Evolutionary conservation across 139 green algal genomes (phyloP).

Genomic region (Parachlorella kessleri): DNA sequence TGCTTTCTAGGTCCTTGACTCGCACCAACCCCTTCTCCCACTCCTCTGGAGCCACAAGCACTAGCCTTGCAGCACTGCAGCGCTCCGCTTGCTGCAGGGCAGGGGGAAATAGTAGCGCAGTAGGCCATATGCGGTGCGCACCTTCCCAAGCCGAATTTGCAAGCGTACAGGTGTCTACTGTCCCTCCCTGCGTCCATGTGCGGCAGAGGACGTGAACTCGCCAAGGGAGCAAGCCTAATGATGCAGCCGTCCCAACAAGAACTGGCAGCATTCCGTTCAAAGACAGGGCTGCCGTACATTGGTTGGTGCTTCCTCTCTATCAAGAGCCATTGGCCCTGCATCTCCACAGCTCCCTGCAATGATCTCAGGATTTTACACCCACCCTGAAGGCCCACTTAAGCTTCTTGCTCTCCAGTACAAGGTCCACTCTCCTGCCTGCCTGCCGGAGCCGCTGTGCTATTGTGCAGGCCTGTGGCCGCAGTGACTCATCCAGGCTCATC

Average conservation of each 20-base stretch:
- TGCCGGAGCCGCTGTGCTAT: conserved; percentile 73
- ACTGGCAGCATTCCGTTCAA: too few relatives aligned
- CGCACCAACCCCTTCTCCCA: conserved; percentile 77
- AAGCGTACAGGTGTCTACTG: background rate
- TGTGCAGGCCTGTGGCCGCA: conserved; percentile 60
- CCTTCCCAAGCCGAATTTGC: too few relatives aligned
- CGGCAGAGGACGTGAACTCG: too few relatives aligned
- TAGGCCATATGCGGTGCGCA: too few relatives aligned
- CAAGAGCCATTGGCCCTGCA: background rate
- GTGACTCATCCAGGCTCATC: conserved; percentile 69
- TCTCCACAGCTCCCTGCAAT: background rate
- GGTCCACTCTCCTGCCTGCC: conserved; percentile 81
- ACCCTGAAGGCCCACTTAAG: conserved; percentile 94
- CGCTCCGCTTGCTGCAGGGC: conserved; percentile 34
- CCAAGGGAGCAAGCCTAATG: too few relatives aligned
- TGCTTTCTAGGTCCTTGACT: conserved; percentile 79
- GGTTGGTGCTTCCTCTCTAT: background rate
- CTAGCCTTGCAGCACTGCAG: conserved; percentile 60
- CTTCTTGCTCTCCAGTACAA: conserved; percentile 92
- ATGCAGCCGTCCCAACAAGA: too few relatives aligned
- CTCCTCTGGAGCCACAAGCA: conserved; percentile 85
- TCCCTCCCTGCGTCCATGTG: background rate
- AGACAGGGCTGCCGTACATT: too few relatives aligned
- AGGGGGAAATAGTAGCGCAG: too few relatives aligned
- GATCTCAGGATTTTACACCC: background rate